Conservation (phyloP, 345 rosid species). For the Rubroshorea leprosula region DNA sequence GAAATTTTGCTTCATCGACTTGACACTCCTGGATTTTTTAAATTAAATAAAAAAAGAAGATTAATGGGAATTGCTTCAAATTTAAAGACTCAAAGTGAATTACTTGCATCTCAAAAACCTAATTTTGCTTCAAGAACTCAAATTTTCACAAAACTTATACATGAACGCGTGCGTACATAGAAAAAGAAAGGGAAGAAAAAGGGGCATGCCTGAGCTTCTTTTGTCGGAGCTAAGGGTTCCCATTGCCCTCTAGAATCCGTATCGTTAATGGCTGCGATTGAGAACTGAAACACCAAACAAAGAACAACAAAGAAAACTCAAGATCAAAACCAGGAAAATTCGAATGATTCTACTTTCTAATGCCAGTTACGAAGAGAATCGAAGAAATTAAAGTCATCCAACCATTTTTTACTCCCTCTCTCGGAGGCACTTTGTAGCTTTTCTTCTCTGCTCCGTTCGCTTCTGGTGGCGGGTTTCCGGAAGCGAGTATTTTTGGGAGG, state of each 20-base stretch:
- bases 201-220: conserved; percentile 81
- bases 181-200: conserved; percentile 9
- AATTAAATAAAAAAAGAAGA: neutral
- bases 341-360: neutral
- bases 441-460: no score
- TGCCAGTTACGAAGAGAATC: neutral
- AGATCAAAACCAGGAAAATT: neutral
- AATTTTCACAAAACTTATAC: neutral
- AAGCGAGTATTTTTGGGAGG: no score
- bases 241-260: conserved; percentile 71
- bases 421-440: no score
- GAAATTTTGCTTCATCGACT: no score
- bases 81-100: neutral
- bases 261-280: conserved; percentile 94
- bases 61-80: neutral
- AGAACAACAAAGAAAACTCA: neutral
- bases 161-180: neutral
- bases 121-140: neutral
- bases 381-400: neutral
- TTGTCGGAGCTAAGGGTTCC: conserved; percentile 98
- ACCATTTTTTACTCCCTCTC: no score
- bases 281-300: conserved; percentile 46
- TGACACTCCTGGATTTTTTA: neutral
- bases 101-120: neutral
- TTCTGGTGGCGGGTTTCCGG: no score